A percentile compares a stretch with the other conserved stretches of the same genome.
Evolutionary conservation across 768 basidiomycete genomes (phyloP).

Genomic region (Phylloporus sp.): DNA sequence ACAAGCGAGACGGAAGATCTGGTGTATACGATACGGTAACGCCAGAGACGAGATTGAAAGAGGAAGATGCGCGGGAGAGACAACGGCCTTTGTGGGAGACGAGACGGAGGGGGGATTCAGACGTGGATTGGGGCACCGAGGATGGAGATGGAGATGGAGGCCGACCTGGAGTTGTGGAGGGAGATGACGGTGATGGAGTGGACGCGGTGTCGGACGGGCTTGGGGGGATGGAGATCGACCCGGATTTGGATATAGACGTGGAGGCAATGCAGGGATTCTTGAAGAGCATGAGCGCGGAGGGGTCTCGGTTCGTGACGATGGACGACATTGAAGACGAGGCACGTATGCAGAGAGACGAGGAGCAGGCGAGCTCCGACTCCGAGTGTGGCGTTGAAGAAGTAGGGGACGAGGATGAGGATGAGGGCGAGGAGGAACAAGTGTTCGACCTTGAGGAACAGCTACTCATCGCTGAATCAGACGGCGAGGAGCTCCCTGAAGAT

Average conservation of each 20-base stretch:
- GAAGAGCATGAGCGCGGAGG: conserved; percentile 44
- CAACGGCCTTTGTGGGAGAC: conserved; percentile 42
- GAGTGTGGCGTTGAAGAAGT: conserved; percentile 30
- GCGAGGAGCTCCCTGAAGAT: conserved; percentile 26
- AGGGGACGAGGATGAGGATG: conserved; percentile 29
- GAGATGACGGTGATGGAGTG: conserved; percentile 20
- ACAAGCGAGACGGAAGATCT: conserved; percentile 30
- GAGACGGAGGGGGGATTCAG: conserved; percentile 58
- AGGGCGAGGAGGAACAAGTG: conserved; percentile 33
- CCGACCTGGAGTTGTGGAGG: too few species aligned
- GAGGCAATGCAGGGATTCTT: conserved; percentile 52
- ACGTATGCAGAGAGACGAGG: conserved; percentile 49
- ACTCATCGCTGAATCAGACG: conserved; percentile 35
- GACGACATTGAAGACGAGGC: conserved; percentile 60
- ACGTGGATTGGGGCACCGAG: conserved; percentile 60
- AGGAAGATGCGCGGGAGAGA: conserved; percentile 26
- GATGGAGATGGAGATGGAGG: conserved; percentile 24
- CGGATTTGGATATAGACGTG: conserved; percentile 44
- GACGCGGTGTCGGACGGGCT: conserved; percentile 28
- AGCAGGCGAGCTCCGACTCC: conserved; percentile 25
- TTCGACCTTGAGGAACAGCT: conserved; percentile 44
- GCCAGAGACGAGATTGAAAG: conserved; percentile 48
- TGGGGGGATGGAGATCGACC: conserved; percentile 63
- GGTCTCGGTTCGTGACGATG: conserved; percentile 50
- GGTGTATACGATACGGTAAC: conserved; percentile 50